Percentiles rank a stretch among this genome's conserved stretches.
These are phyloP conservation scores for Brassica incana DNA, from an alignment of 345 rosid genomes.

Conservation along the genomic window DNA sequence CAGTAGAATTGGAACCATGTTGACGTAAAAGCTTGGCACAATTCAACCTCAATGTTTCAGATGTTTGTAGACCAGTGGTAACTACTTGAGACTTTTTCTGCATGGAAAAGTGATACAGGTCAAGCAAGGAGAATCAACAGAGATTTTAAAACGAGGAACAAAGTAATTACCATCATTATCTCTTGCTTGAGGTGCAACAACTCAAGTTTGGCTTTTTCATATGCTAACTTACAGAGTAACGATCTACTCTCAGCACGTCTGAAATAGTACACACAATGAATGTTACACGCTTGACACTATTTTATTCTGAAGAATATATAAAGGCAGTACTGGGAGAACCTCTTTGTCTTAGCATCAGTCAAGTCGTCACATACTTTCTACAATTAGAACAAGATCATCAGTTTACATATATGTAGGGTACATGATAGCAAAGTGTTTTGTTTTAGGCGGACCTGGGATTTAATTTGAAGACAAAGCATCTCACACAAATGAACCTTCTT, in stretches of 20 bases:
- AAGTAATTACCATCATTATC: conserved; percentile 58
- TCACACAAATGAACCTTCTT: conserved; percentile 57
- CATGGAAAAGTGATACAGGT: conserved; percentile 34
- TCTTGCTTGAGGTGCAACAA: conserved; percentile 55
- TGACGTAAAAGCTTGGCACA: conserved; percentile 29
- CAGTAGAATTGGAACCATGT: conserved; percentile 35
- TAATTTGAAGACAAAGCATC: conserved; percentile 60
- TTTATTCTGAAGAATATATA: not conserved
- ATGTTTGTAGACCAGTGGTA: conserved; percentile 50
- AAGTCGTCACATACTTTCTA: conserved; percentile 49
- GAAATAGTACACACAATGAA: conserved; percentile 41
- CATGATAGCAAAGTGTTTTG: conserved; percentile 12
- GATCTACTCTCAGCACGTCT: conserved; percentile 59
- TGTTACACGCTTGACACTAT: conserved; percentile 24
- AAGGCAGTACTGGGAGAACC: conserved; percentile 47
- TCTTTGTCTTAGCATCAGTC: conserved; percentile 41
- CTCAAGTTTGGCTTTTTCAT: conserved; percentile 69
- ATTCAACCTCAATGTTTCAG: conserved; percentile 53
- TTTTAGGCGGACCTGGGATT: conserved; percentile 58
- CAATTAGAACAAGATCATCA: conserved; percentile 34
- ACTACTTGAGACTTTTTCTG: conserved; percentile 61
- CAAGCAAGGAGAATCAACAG: conserved; percentile 13
- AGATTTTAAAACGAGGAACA: conserved; percentile 8
- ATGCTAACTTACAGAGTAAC: conserved; percentile 55
- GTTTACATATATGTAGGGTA: conserved; percentile 25